These are phyloP conservation scores for Cyathus striatus DNA, from an alignment of 768 basidiomycete genomes.

Conservation along the genomic window DNA sequence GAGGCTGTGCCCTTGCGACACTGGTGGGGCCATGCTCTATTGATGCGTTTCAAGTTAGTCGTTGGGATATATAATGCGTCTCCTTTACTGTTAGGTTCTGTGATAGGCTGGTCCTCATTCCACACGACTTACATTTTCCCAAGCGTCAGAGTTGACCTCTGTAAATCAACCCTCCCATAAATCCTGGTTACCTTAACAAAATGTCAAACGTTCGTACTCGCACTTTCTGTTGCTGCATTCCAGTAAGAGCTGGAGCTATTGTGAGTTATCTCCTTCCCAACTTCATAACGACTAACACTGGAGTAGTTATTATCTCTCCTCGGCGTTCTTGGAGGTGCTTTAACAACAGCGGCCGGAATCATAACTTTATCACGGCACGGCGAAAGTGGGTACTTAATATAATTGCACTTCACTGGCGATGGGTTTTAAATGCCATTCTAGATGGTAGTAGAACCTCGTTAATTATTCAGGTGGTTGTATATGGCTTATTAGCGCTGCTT, in stretches of 20 bases:
- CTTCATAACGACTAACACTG: not conserved
- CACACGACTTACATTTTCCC: constrained; percentile 12
- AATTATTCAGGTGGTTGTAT: constrained; percentile 36
- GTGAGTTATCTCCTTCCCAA: constrained; percentile 21
- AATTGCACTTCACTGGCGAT: too few relatives aligned
- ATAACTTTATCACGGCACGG: too few relatives aligned
- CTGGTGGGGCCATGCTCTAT: not conserved
- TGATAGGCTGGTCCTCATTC: constrained; percentile 46
- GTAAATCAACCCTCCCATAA: constrained; percentile 5
- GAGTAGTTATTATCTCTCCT: constrained; percentile 36
- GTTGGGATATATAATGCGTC: constrained; percentile 5
- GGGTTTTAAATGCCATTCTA: constrained; percentile 9
- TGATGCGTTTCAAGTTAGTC: not conserved
- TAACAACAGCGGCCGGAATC: constrained; percentile 32
- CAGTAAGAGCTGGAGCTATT: constrained; percentile 42
- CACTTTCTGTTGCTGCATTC: constrained; percentile 47
- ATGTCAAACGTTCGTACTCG: constrained; percentile 33
- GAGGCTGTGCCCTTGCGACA: not conserved
- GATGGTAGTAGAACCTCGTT: constrained; percentile 33
- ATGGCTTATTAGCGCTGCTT: constrained; percentile 33
- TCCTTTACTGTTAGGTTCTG: constrained; percentile 5
- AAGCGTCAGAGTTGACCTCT: constrained; percentile 29
- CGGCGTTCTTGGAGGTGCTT: constrained; percentile 37
- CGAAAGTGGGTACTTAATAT: too few relatives aligned
- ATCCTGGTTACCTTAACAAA: constrained; percentile 8